These are phyloP conservation scores for Aspergillus proliferans DNA, from an alignment of 2,329 filamentous ascomycete genomes.

Conservation along the genomic window DNA sequence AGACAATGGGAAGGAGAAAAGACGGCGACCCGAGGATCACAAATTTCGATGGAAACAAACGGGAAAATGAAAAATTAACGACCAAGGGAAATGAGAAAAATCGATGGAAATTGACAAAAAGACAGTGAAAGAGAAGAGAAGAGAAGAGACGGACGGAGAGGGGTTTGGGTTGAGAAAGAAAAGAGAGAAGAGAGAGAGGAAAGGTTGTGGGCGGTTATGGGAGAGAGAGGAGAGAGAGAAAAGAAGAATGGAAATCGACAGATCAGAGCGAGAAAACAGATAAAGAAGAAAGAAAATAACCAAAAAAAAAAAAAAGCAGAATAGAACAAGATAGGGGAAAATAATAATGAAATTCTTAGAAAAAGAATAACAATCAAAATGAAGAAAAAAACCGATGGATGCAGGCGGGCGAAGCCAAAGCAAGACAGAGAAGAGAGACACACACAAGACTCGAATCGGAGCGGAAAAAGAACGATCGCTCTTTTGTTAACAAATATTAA, in stretches of 20 bases:
- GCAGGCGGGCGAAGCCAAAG: not conserved
- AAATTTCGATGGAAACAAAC: too few relatives aligned
- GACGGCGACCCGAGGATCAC: too few relatives aligned
- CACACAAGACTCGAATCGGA: not conserved
- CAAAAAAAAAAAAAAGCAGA: not conserved
- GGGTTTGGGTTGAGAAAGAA: not conserved
- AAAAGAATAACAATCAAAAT: not conserved
- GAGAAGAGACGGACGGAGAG: conserved; percentile 1
- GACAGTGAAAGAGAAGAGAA: not conserved
- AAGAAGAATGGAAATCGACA: conserved; percentile 8
- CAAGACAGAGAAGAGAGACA: not conserved
- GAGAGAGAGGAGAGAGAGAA: not conserved
- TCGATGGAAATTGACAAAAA: not conserved
- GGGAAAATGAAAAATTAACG: too few relatives aligned
- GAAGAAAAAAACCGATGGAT: not conserved
- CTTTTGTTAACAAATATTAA: too few relatives aligned
- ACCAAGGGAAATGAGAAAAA: not conserved
- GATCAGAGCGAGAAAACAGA: conserved; percentile 8
- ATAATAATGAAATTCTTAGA: not conserved
- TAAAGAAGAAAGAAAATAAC: not conserved
- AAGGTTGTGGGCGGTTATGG: too few relatives aligned
- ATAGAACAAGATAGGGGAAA: not conserved
- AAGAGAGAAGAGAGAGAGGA: not conserved
- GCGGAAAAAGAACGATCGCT: too few relatives aligned
- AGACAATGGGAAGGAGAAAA: too few relatives aligned